phyloP scores from a whole-genome alignment of 208 protist genomes.

The Entamoeba dispar region DNA sequence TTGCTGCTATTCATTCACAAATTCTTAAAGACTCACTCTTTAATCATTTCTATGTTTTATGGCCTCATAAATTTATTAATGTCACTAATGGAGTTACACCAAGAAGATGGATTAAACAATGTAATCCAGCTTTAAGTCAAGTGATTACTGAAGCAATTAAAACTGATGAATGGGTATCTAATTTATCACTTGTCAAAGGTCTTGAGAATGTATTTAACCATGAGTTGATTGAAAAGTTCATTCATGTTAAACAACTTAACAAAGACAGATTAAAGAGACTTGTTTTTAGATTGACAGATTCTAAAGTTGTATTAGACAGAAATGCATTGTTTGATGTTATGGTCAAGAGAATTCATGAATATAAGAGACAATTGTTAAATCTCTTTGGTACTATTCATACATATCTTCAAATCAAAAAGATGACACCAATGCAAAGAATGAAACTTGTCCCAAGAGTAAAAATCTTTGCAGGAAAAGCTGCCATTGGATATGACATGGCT shows the following conservation, averaged over 20 bases:
- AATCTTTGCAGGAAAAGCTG: constrained; percentile 59
- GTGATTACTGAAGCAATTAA: constrained; percentile 39
- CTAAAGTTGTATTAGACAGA: constrained; percentile 26
- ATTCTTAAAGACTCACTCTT: constrained; percentile 45
- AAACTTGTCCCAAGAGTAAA: constrained; percentile 27
- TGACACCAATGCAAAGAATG: constrained; percentile 17
- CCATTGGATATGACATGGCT: constrained; percentile 50
- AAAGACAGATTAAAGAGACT: constrained; percentile 41
- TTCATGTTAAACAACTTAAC: constrained; percentile 22
- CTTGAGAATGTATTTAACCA: constrained; percentile 11
- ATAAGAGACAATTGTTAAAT: constrained; percentile 64
- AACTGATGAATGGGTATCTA: constrained; percentile 32
- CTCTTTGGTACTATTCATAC: constrained; percentile 42
- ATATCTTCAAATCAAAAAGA: constrained; percentile 42
- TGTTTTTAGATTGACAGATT: constrained; percentile 14
- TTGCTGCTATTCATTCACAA: constrained; percentile 52
- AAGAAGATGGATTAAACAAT: constrained; percentile 49
- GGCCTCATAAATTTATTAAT: constrained; percentile 48
- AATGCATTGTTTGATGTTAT: constrained; percentile 44
- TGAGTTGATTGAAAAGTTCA: background rate
- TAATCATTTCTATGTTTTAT: constrained; percentile 46
- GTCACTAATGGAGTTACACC: constrained; percentile 64
- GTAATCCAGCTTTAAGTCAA: constrained; percentile 41
- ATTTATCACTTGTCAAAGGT: constrained; percentile 36
- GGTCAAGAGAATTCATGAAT: constrained; percentile 67